A percentile compares a stretch with the other conserved stretches of the same genome.
Conservation (phyloP, 257 asterid genomes). For the Salvia rosmarinus region DNA sequence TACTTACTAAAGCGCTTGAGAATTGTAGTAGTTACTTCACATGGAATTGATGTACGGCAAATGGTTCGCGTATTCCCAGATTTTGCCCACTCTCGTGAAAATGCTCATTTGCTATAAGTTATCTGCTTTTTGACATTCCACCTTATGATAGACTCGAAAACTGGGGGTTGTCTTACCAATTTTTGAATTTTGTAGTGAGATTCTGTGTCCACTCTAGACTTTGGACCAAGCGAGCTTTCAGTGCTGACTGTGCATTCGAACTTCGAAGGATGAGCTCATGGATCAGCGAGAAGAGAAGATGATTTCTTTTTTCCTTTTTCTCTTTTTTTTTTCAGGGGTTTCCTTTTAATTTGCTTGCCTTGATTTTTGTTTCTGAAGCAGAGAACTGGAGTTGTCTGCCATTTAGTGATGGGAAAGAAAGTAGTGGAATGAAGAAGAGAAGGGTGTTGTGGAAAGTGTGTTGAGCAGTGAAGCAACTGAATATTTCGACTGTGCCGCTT, state of each 20-base stretch:
- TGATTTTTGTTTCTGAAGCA: background rate
- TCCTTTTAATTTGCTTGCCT: background rate
- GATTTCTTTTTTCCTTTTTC: background rate
- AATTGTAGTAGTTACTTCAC: too few relatives aligned
- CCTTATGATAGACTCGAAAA: too few relatives aligned
- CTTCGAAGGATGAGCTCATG: too few relatives aligned
- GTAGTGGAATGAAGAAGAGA: slow-evolving; percentile 64
- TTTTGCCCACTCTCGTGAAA: too few relatives aligned
- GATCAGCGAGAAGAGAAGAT: too few relatives aligned
- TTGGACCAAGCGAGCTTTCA: background rate
- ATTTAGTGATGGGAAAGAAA: slow-evolving; percentile 58
- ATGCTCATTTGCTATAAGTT: too few relatives aligned
- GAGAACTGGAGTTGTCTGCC: slow-evolving; percentile 22
- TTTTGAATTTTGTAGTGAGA: background rate
- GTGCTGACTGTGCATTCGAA: too few relatives aligned
- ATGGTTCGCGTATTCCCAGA: too few relatives aligned
- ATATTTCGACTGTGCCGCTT: slow-evolving; percentile 73
- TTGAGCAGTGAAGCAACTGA: slow-evolving; percentile 79
- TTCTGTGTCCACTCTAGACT: slow-evolving; percentile 10
- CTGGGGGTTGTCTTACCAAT: too few relatives aligned
- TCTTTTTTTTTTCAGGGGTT: background rate
- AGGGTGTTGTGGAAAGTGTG: slow-evolving; percentile 60
- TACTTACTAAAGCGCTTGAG: too few relatives aligned
- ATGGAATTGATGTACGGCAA: too few relatives aligned
- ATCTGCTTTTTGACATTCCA: too few relatives aligned